Base-by-base conservation (phyloP, 139 green algal genomes). In the Auxenochlorella pyrenoidosa region DNA sequence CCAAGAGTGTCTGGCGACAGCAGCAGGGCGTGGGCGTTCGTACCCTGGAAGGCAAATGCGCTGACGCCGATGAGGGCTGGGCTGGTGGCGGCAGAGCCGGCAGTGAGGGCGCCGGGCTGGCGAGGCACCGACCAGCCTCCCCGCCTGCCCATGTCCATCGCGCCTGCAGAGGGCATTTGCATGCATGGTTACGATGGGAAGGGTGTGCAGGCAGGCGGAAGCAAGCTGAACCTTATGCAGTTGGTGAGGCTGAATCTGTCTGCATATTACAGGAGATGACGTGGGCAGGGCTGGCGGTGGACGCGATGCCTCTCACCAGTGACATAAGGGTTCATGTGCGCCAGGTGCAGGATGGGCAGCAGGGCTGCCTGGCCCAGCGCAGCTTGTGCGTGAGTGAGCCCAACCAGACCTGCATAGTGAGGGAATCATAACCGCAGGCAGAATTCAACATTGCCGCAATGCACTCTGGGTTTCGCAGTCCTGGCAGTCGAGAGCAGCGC, bases 261-360 rank as follows among this genome's bases (percentile, higher is more conserved):
- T n/a, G n/a, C n/a, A n/a, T n/a, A n/a, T n/a, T n/a, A n/a, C n/a
- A n/a, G n/a, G n/a, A n/a, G n/a, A n/a, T n/a, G n/a, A n/a, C n/a
- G n/a, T n/a, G n/a, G n/a, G 84, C 66, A 16, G 47, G 32, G 75
- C 79, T 21, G 41, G 22, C 47, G 51, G 21, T 21, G 43, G 43
- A 77, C 34, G 16, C 54, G 2, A 63, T 63, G 1, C 28, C 68
- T 5, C 68, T 28, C 70, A 88, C 73, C 54, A 21, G 63, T 40
- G 0, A 96, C 77, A 60, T 96, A 91, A 4, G 93, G 86, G 59
- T 95, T 96, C 30, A 94, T 16, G n/a, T 73, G 5, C 0, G 59
- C 60, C 36, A 97, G 89, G 87, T 97, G 94, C 85, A 94, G 38
- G 22, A 95, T 68, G 8, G 90, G 47, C 58, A 92, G 90, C 41